Evolutionary conservation across 495 filamentous ascomycete species (phyloP), one percentile per base, ranked within the genome.

Genomic region (Aspergillus sclerotioniger): DNA sequence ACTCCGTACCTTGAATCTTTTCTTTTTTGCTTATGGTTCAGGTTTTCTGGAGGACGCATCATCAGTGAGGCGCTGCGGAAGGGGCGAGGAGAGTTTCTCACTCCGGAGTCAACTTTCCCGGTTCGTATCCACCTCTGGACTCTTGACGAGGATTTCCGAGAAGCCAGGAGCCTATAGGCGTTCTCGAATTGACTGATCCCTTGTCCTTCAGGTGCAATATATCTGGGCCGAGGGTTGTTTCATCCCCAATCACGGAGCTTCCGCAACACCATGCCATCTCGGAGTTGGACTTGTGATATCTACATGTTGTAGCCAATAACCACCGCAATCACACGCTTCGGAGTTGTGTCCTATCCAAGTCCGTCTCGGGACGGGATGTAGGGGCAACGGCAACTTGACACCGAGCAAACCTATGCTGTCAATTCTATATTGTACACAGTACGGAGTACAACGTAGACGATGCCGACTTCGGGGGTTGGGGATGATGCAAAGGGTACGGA

Each of bases 51-150:
- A 16, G n/a, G 47, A 50, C 47, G 47, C 47, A 50, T 50, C 47
- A 50, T 50, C 47, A 31, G 21, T 50, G 47, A 50, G 47, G 47
- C 47, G 46, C 28, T n/a, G 20, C 46, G 8, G 47, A 28, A 31
- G 13, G 25, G 8, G 13, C 8, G 12, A 31, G 12, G 47, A 9
- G 8, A 29, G n/a, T 15, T 37, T 37, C 33, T 37, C 33, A 37
- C 33, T 37, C 37, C 37, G 37, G 13, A 41, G 37, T 41, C 13
- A 1, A 41, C 37, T n/a, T 41, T 41, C 37, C 37, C n/a, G n/a
- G 37, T 41, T 41, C 12, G 37, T 25, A 25, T 25, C 25, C 25
- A 25, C 25, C 25, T 25, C 25, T 25, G 25, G 5, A 25, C 25
- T 25, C 25, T 25, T 25, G 25, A 3, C 25, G 25, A 25, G 25